Conservation (phyloP, 2,329 filamentous ascomycete species). For the Raffaelea arxii region DNA sequence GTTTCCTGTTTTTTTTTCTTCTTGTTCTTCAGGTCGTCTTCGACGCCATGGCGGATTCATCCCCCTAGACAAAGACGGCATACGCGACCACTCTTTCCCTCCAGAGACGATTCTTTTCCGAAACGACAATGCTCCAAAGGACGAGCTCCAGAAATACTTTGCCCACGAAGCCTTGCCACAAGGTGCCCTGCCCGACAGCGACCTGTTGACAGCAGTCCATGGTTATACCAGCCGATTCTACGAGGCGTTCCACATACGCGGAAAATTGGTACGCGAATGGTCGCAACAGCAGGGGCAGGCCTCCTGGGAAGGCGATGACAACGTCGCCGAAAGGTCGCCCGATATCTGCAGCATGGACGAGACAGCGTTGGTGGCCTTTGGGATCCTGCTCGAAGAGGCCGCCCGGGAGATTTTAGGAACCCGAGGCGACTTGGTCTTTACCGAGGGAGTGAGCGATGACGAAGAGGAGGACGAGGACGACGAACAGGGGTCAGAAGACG, state of each 20-base stretch:
- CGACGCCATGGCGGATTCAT: slow-evolving; percentile 7
- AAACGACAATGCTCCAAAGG: slow-evolving; percentile 50
- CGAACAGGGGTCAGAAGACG: too few relatives aligned
- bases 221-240: slow-evolving; percentile 60
- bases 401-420: slow-evolving; percentile 50
- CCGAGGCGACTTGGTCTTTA: slow-evolving; percentile 61
- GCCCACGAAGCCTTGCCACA: slow-evolving; percentile 47
- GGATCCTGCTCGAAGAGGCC: slow-evolving; percentile 65
- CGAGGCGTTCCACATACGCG: slow-evolving; percentile 31
- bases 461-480: not conserved
- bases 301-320: not conserved
- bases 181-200: slow-evolving; percentile 53
- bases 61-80: slow-evolving; percentile 11
- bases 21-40: slow-evolving; percentile 22
- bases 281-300: not conserved
- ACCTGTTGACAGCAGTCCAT: slow-evolving; percentile 61
- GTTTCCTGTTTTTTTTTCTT: not conserved
- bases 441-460: slow-evolving; percentile 31
- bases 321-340: slow-evolving; percentile 16
- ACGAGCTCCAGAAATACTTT: slow-evolving; percentile 63
- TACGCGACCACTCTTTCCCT: slow-evolving; percentile 33
- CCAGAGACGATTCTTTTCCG: slow-evolving; percentile 67
- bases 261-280: too few relatives aligned
- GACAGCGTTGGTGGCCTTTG: slow-evolving; percentile 65
- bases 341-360: slow-evolving; percentile 63